These are phyloP conservation scores for Capronia coronata DNA, from an alignment of 2,329 filamentous ascomycete species.

Conservation along the genomic window DNA sequence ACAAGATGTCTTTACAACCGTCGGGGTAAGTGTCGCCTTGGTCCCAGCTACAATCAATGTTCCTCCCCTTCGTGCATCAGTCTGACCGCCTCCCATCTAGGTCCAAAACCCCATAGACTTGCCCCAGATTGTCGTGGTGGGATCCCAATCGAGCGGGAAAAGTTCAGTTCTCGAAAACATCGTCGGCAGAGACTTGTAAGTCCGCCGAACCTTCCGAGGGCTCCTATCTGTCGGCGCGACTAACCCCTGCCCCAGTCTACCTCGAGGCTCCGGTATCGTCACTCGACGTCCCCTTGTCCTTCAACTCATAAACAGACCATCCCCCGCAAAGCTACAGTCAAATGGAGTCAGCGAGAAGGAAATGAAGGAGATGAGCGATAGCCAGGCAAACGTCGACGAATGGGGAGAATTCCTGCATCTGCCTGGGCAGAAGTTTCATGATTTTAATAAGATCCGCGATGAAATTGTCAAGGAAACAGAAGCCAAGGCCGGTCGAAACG, in stretches of 20 bases:
- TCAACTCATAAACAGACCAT: slow-evolving; percentile 88
- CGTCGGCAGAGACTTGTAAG: slow-evolving; percentile 96
- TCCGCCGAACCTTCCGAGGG: slow-evolving; percentile 28
- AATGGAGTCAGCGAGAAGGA: slow-evolving; percentile 68
- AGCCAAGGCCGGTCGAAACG: slow-evolving; percentile 91
- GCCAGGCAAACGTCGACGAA: slow-evolving; percentile 85
- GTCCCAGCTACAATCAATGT: neutral
- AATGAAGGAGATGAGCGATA: slow-evolving; percentile 63
- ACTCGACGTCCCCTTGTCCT: slow-evolving; percentile 92
- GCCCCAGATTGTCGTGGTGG: slow-evolving; percentile 95
- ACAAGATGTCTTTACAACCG: slow-evolving; percentile 97
- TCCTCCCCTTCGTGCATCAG: slow-evolving; percentile 26
- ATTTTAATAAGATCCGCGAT: slow-evolving; percentile 97
- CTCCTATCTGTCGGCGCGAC: slow-evolving; percentile 26
- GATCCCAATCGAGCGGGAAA: slow-evolving; percentile 98
- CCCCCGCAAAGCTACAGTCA: slow-evolving; percentile 51
- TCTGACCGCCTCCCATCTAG: slow-evolving; percentile 37
- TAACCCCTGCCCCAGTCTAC: slow-evolving; percentile 57
- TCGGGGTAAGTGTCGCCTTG: slow-evolving; percentile 58
- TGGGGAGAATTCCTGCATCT: slow-evolving; percentile 99
- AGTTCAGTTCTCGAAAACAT: slow-evolving; percentile 99
- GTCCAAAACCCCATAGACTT: slow-evolving; percentile 99
- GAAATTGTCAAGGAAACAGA: slow-evolving; percentile 97
- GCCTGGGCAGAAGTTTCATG: slow-evolving; percentile 92
- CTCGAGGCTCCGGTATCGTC: slow-evolving; percentile 94